Base-by-base conservation (phyloP, 169 alveolate species). In the Miamiensis avidus region DNA sequence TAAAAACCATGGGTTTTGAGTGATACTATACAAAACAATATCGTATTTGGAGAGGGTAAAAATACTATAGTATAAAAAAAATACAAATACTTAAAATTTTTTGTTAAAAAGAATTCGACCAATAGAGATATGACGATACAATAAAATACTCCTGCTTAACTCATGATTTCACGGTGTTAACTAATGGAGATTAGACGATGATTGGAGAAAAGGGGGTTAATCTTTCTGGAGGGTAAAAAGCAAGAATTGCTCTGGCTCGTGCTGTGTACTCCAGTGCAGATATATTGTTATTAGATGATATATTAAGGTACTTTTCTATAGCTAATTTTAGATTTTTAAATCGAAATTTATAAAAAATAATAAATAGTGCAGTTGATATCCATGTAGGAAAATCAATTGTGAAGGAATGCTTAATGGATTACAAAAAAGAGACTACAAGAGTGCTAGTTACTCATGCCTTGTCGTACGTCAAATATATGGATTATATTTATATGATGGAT, bases 161-260 rank as follows among this genome's bases (percentile, higher is more conserved):
- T 49, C 83, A 65, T 27, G 97, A 94, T 81, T 33, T 92, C 26
- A 92, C 88, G 73, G 83, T 92, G 31, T 82, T 92, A 34, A 90
- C 84, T 31, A 90, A 87, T n/a, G 97, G 96, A 49, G 97, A 94
- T 84, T 75, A 76, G 34, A 94, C 97, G 15, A 93, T 90, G 88
- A 91, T 94, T 0, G 97, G 97, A 65, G 97, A 94, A 79, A 94
- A 91, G 82, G 96, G 96, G 1, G 89, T 94, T n/a, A 94, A 92
- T 74, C 65, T 94, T 32, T 86, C 94, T 64, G 97, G 97, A 72
- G 96, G 97, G 1, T 91, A 94, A 81, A 94, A 94, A 81, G 95
- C 97, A 0, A 83, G 96, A 79, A 84, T 94, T 4, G 34, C 91
- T 31, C 64, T 94, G 27, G 97, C 97, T 16, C 82, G 97, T 81